These are phyloP conservation scores for Chalciporus piperatus DNA, from an alignment of 768 basidiomycete genomes.

Conservation along the genomic window DNA sequence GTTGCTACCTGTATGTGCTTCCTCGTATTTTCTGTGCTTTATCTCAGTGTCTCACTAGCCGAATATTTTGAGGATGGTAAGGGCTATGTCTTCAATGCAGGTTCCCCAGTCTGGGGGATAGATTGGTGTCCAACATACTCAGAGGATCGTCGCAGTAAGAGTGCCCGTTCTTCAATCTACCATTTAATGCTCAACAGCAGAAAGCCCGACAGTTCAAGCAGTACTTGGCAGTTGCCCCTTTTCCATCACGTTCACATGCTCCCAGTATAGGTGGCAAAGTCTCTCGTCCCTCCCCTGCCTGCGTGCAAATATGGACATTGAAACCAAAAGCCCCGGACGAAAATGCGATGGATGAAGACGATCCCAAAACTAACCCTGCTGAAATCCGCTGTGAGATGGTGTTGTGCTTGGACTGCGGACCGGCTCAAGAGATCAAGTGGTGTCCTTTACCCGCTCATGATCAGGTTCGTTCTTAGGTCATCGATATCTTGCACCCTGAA, in stretches of 20 bases:
- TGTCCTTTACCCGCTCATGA: constrained; percentile 88
- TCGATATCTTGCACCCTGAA: neutral
- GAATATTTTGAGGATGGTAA: constrained; percentile 55
- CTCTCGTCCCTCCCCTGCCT: constrained; percentile 53
- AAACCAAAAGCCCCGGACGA: constrained; percentile 17
- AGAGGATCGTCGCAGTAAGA: constrained; percentile 52
- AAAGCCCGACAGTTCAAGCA: constrained; percentile 59
- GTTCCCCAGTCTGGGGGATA: constrained; percentile 85
- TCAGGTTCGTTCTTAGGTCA: constrained; percentile 29
- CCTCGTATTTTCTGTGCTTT: neutral
- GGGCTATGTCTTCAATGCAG: constrained; percentile 78
- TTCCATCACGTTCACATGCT: constrained; percentile 60
- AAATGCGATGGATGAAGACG: constrained; percentile 23
- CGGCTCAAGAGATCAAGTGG: constrained; percentile 84
- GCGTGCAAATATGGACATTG: constrained; percentile 86
- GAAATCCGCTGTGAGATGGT: constrained; percentile 79
- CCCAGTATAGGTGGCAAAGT: constrained; percentile 65
- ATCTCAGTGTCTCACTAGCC: constrained; percentile 40
- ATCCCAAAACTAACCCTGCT: constrained; percentile 10
- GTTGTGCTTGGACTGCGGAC: constrained; percentile 77
- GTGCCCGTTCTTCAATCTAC: neutral
- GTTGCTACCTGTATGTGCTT: constrained; percentile 52
- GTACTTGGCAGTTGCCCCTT: constrained; percentile 81
- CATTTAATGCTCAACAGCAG: neutral
- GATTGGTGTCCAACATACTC: constrained; percentile 90